A percentile compares a stretch with the other conserved stretches of the same genome.
Evolutionary conservation across 176 grass and related monocot species (phyloP).

Genomic region (Zoysia japonica): DNA sequence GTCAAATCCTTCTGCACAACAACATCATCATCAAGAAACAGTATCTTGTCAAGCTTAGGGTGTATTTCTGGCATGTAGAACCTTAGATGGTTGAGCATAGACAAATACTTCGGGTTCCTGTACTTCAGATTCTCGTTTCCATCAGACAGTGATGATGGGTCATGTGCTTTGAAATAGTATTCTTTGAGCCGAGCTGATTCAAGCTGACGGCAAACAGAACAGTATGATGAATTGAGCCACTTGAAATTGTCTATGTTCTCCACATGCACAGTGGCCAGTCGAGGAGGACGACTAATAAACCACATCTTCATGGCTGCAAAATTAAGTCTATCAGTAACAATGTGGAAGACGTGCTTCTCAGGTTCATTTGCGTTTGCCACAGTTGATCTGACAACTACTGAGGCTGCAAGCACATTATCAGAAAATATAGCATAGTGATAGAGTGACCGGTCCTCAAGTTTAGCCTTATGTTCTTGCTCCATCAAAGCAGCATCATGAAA

Average conservation of each 20-base stretch:
- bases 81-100: conserved; percentile 96
- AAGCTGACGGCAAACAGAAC: conserved; percentile 91
- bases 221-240: conserved; percentile 96
- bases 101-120: conserved; percentile 94
- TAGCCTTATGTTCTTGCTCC: conserved; percentile 56
- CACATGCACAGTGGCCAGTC: conserved; percentile 62
- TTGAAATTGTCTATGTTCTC: conserved; percentile 94
- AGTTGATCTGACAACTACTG: conserved; percentile 87
- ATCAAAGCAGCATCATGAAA: conserved; percentile 46
- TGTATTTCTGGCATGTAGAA: conserved; percentile 99
- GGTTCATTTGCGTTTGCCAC: conserved; percentile 73
- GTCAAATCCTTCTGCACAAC: conserved; percentile 94
- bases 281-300: conserved; percentile 70
- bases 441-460: conserved; percentile 77
- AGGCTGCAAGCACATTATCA: conserved; percentile 89
- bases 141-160: conserved; percentile 84
- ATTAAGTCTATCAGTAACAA: conserved; percentile 91
- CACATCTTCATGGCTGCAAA: conserved; percentile 98
- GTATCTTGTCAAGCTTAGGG: conserved; percentile 87
- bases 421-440: conserved; percentile 99
- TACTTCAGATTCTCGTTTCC: conserved; percentile 93
- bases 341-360: conserved; percentile 91
- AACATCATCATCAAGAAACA: conserved; percentile 95
- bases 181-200: conserved; percentile 89
- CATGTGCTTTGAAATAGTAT: conserved; percentile 95